A percentile compares a stretch with the other conserved stretches of the same genome.
phyloP scores from a whole-genome alignment of 495 filamentous ascomycete species.

The Penicillium odoratum region DNA sequence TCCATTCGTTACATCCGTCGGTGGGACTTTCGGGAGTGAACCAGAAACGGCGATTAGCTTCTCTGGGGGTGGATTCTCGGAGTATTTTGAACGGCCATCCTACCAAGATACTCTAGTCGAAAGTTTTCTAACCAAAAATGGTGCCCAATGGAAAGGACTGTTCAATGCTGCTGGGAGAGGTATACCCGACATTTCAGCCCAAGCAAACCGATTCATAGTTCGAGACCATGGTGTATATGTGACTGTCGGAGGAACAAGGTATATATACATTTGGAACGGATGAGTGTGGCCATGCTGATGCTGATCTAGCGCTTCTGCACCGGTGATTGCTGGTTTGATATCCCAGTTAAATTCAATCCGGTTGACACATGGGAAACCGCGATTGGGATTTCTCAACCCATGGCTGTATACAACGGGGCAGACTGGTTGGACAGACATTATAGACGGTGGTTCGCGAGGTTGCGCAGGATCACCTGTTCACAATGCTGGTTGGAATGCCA shows the following conservation, averaged over 20 bases:
- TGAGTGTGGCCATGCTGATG: constrained; percentile 7
- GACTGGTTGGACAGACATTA: constrained; percentile 57
- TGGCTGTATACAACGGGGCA: constrained; percentile 56
- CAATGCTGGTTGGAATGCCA: constrained; percentile 51
- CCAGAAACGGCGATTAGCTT: constrained; percentile 57
- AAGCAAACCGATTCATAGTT: constrained; percentile 42
- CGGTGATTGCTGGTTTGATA: constrained; percentile 55
- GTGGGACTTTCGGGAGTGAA: constrained; percentile 59
- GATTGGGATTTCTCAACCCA: constrained; percentile 65
- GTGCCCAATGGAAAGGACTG: constrained; percentile 40
- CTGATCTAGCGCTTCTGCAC: constrained; percentile 44
- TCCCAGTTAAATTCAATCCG: constrained; percentile 60
- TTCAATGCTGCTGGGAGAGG: constrained; percentile 66
- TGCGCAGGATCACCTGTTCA: constrained; percentile 48
- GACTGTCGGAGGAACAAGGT: constrained; percentile 47
- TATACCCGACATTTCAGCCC: constrained; percentile 69
- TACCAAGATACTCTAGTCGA: constrained; percentile 64
- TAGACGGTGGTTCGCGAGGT: constrained; percentile 52
- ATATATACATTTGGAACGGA: constrained; percentile 9
- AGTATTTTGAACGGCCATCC: constrained; percentile 60
- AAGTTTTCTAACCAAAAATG: constrained; percentile 50
- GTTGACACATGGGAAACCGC: constrained; percentile 43
- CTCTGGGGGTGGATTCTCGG: constrained; percentile 70
- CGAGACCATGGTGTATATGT: constrained; percentile 37
- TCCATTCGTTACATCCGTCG: constrained; percentile 78